phyloP scores from a whole-genome alignment of 345 rosid genomes.

The Streptanthus diversifolius region DNA sequence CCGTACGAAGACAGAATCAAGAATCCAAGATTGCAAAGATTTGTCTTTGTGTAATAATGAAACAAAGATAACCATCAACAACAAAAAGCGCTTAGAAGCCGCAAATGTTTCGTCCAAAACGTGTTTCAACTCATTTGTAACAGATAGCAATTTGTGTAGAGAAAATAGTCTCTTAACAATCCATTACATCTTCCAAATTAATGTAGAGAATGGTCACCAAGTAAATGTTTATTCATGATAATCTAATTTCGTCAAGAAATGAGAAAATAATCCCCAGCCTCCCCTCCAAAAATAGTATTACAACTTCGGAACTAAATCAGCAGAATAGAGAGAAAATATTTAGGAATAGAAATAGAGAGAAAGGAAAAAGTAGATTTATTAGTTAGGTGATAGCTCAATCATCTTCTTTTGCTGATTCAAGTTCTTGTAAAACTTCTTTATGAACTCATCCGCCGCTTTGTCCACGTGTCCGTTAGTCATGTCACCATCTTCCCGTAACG shows the following conservation, averaged over 20 bases:
- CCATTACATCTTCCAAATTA: not conserved
- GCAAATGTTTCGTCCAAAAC: not conserved
- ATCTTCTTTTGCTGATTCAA: conserved; percentile 51
- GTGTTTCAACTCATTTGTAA: not conserved
- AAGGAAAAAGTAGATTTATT: not conserved
- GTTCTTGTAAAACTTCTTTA: conserved; percentile 63
- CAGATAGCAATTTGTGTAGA: not conserved
- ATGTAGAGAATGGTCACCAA: not conserved
- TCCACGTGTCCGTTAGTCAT: conserved; percentile 56
- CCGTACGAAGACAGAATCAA: not conserved
- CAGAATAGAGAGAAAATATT: not conserved
- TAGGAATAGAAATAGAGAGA: not conserved
- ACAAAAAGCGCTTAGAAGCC: not conserved
- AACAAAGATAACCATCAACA: not conserved
- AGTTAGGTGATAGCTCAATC: conserved; percentile 24
- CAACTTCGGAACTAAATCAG: conserved; percentile 8
- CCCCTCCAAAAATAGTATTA: conserved; percentile 23
- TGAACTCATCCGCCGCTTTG: conserved; percentile 79
- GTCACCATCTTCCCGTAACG: conserved; percentile 48
- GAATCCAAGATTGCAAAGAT: not conserved
- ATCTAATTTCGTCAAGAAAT: conserved; percentile 14
- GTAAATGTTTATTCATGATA: conserved; percentile 13
- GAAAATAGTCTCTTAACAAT: not conserved
- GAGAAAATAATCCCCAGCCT: conserved; percentile 22
- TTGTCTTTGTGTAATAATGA: not conserved